Base-by-base conservation (phyloP, 148 eudicot species). In the Gaultheria prostrata region DNA sequence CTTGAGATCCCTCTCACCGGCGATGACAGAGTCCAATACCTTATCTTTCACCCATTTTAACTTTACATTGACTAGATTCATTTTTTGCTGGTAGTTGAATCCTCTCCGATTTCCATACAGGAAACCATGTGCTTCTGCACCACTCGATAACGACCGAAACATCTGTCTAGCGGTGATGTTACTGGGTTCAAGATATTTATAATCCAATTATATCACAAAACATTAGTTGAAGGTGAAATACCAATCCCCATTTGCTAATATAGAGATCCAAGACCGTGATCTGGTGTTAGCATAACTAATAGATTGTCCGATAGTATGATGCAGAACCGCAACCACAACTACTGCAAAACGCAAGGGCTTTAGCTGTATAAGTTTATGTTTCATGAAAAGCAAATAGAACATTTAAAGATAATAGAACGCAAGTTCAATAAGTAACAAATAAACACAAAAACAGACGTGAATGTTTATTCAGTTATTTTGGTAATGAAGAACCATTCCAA, bases 21-120 rank as follows among this genome's bases (percentile, higher is more conserved):
- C 84, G 50, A 96, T 94, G 43, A 88, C 91, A 80, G 91, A 83
- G 88, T 96, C 98, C 71, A 96, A 92, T 53, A 81, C 89, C 78
- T 77, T 83, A 84, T 95, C 98, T 84, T 95, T 95, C 51, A 86
- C 98, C 96, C 95, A 95, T 86, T 95, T 95, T 67, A 94, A 88
- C 91, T 91, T 94, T 45, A 93, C 88, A 75, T 96, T 96, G 24
- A 96, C 98, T 73, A 96, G 90, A 80, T 81, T 75, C 78, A 74
- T 84, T 76, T 73, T 92, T 80, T 93, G 97, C 88, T 88, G 81
- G 88, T 89, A 89, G 56, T 48, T 77, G 77, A 83, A 91, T 77
- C 87, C 87, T 71, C 80, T 81, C n/a, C 53, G 77, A 84, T 49
- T 59, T 20, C 83, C 85, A 77, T 76, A 45, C n/a, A 79, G 80